A percentile compares a stretch with the other conserved stretches of the same genome.
Evolutionary conservation across 2,329 filamentous ascomycete genomes (phyloP).

Genomic region (Epicoccum sorghinum): DNA sequence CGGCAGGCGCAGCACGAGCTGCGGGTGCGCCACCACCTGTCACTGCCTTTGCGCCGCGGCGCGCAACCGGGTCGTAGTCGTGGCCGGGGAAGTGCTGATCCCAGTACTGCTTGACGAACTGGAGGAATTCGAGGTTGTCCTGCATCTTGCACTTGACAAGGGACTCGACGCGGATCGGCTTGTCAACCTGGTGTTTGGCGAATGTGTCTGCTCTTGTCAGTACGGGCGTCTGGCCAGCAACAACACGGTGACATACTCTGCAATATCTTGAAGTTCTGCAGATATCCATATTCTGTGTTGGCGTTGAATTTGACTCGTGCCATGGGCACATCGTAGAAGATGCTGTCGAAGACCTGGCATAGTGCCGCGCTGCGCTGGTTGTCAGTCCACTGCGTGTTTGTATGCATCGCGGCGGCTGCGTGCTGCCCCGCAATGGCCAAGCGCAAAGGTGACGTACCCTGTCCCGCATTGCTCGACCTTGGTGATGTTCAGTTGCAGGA

Average conservation of each 20-base stretch:
- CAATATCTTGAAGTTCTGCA: conserved; percentile 97
- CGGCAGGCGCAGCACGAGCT: conserved; percentile 60
- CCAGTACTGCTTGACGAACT: conserved; percentile 97
- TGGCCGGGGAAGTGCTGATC: conserved; percentile 97
- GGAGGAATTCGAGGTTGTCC: conserved; percentile 98
- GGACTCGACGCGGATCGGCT: conserved; percentile 83
- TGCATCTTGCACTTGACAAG: conserved; percentile 99
- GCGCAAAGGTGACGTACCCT: conserved; percentile 66
- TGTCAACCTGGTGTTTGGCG: conserved; percentile 84
- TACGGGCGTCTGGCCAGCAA: not conserved
- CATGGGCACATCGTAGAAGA: conserved; percentile 96
- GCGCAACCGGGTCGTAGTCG: conserved; percentile 88
- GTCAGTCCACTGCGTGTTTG: conserved; percentile 26
- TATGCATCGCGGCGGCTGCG: conserved; percentile 3
- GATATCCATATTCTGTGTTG: conserved; percentile 94
- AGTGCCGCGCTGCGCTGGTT: conserved; percentile 74
- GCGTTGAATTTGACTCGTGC: conserved; percentile 96
- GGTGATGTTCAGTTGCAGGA: conserved; percentile 95
- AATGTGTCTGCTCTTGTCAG: conserved; percentile 70
- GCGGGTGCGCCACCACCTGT: conserved; percentile 53
- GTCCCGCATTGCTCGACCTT: conserved; percentile 99
- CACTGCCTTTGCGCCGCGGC: conserved; percentile 73
- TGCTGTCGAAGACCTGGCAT: conserved; percentile 98
- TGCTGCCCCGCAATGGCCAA: conserved; percentile 6
- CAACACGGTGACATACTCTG: conserved; percentile 71